phyloP scores from a whole-genome alignment of 2,329 filamentous ascomycete genomes.

The Balansia obtecta region DNA sequence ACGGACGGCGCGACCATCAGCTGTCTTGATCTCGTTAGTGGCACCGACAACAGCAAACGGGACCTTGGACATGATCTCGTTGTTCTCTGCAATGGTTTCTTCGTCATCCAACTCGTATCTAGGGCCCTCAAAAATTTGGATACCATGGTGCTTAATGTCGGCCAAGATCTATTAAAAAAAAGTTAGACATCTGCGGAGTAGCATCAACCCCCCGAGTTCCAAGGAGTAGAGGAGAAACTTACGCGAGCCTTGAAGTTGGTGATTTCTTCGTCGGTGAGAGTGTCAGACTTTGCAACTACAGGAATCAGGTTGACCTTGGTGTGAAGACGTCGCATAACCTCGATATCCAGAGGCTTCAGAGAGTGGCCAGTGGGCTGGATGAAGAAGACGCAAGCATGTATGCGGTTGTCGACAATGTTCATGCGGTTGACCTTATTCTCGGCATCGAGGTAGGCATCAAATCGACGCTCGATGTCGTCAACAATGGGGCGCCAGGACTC shows the following conservation, averaged over 20 bases:
- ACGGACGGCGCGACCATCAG: conserved; percentile 89
- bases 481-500: conserved; percentile 98
- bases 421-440: conserved; percentile 99
- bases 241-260: conserved; percentile 90
- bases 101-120: conserved; percentile 98
- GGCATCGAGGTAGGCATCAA: conserved; percentile 94
- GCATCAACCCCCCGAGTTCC: no score
- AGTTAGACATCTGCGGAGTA: conserved; percentile 7
- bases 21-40: conserved; percentile 82
- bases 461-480: conserved; percentile 98
- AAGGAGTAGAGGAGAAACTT: conserved; percentile 28
- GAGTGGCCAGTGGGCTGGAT: conserved; percentile 98
- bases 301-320: conserved; percentile 99
- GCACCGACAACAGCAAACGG: conserved; percentile 97
- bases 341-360: conserved; percentile 94
- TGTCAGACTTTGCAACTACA: conserved; percentile 97
- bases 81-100: conserved; percentile 99
- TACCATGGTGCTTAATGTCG: conserved; percentile 93
- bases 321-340: conserved; percentile 98
- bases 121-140: conserved; percentile 97
- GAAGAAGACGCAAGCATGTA: conserved; percentile 98
- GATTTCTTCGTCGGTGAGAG: conserved; percentile 94
- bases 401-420: conserved; percentile 99
- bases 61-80: conserved; percentile 99
- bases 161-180: conserved; percentile 65